These are phyloP conservation scores for Perkinsus marinus DNA, from an alignment of 169 alveolate genomes.

Conservation along the genomic window DNA sequence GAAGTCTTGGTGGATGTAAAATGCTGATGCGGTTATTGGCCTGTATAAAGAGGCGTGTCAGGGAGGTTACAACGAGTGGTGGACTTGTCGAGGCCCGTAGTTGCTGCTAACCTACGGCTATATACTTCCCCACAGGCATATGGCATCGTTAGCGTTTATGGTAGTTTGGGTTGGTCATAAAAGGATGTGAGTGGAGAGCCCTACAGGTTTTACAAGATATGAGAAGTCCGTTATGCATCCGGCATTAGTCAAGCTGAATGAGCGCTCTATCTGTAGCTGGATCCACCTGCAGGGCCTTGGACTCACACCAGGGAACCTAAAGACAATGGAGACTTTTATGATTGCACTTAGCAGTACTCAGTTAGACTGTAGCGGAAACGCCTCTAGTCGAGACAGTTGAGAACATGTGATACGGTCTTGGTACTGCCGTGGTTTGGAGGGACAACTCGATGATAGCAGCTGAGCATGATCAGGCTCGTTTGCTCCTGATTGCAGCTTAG, in stretches of 20 bases:
- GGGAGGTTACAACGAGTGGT: not conserved
- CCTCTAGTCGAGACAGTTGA: not conserved
- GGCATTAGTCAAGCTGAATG: not conserved
- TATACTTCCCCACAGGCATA: not conserved
- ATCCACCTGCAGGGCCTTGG: not conserved
- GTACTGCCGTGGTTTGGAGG: too few species aligned
- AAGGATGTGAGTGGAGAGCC: not conserved
- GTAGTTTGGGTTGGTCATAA: not conserved
- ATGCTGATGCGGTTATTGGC: too few species aligned
- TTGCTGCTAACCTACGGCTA: not conserved
- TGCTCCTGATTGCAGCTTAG: not conserved
- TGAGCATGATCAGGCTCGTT: not conserved
- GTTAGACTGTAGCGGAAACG: not conserved
- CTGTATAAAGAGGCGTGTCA: not conserved
- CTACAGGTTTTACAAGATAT: not conserved
- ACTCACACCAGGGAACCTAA: not conserved
- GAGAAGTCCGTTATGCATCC: not conserved
- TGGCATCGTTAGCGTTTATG: not conserved
- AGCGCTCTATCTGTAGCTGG: not conserved
- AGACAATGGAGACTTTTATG: not conserved
- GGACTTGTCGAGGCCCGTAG: not conserved
- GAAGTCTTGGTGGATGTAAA: not conserved
- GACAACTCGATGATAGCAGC: not conserved
- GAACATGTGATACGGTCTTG: not conserved
- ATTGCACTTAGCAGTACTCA: not conserved